Base-by-base conservation (phyloP, 495 filamentous ascomycete species). In the Paragyromitra xinjiangensis region DNA sequence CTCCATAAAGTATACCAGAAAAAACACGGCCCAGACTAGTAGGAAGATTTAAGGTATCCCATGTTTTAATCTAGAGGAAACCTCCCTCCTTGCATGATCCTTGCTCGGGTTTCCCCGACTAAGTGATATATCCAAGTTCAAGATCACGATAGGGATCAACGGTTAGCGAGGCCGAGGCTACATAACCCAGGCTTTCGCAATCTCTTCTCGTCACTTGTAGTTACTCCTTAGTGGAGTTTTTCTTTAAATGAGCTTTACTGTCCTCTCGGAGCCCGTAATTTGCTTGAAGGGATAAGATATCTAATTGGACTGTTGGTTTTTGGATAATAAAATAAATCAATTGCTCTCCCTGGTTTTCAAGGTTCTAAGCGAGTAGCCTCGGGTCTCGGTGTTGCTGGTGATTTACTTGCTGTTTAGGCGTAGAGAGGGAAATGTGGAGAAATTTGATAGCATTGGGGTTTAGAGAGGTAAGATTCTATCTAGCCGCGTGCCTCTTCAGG, bases 1-100 rank as follows among this genome's bases (percentile, higher is more conserved):
- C 11, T 19, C 14, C 3, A 2, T 53, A 50, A 14, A 16, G 16
- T 50, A 9, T 19, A 19, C 24, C 1, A 64, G 11, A 48, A 26
- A 1, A 34, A 16, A 29, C 22, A 29, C 42, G 11, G 56, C 7
- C n/a, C 4, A 22, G n/a, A n/a, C 50, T 53, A 53, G 56, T 39
- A 22, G 19, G 29, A n/a, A 51, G 14, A n/a, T 65, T 51, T 51
- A 50, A 65, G 44, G 12, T 51, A 65, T 62, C 6, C 14, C n/a
- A 34, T 29, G 12, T 34, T 7, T 65, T 34, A 65, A 48, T 62
- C 34, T 62, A 62, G 37, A 37, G 59, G 59, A 44, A 63, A 63
- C 59, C 7, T 34, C 29, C 16, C 37, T 11, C 64, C 64, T 24
- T 66, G 26, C 64, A 51, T 50, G 24, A 66, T 66, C 44, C 44